Conservation (phyloP, 441 rosid species). For the Isatis lusitanica region DNA sequence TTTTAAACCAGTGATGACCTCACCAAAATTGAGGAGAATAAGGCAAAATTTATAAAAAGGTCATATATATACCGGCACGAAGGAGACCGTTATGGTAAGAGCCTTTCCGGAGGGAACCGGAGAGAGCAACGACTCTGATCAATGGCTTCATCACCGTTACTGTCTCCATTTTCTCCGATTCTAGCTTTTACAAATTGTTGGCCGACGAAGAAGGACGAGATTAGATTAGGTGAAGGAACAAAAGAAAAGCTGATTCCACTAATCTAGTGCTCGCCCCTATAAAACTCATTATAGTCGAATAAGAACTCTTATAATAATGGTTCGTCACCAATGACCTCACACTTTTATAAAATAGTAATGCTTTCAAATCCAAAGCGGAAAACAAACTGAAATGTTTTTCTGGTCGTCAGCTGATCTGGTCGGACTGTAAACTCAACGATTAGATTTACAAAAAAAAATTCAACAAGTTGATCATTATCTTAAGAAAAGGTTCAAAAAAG, state of each 20-base stretch:
- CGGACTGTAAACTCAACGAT: not conserved
- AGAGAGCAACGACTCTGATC: conserved; percentile 68
- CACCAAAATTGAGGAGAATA: not conserved
- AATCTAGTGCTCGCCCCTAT: not conserved
- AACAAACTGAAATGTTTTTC: not conserved
- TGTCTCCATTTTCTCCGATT: conserved; percentile 35
- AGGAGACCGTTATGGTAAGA: conserved; percentile 69
- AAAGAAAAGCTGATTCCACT: not conserved
- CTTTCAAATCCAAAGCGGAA: not conserved
- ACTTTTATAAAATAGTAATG: not conserved
- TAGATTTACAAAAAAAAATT: no score
- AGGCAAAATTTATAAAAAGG: not conserved
- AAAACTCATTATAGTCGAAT: not conserved
- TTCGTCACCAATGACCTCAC: not conserved
- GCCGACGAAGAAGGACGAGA: not conserved
- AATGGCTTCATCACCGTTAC: conserved; percentile 38
- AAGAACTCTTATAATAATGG: no score
- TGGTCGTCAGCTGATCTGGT: not conserved
- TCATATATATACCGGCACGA: conserved; percentile 49
- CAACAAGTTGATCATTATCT: no score
- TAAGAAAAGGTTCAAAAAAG: no score
- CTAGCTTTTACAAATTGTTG: not conserved
- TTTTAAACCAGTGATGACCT: no score
- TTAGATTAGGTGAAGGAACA: not conserved
- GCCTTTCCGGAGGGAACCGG: conserved; percentile 69